Evolutionary conservation across 148 eudicot genomes (phyloP), one percentile per base, ranked within the genome.

Genomic region (Beta vulgaris): DNA sequence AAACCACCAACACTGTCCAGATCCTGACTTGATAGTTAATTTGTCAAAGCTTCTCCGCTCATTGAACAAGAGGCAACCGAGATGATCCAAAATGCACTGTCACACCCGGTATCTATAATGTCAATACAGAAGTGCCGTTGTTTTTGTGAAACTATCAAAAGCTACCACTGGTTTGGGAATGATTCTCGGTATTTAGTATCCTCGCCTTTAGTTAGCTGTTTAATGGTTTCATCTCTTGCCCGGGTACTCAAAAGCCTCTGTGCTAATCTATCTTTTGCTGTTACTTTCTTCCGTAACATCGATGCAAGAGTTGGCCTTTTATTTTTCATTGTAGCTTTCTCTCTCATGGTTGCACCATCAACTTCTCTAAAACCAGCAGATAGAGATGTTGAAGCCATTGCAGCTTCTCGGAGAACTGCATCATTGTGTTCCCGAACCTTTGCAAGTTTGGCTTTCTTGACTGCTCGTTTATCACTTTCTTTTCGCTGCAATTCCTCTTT

Each of bases 231-330:
- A 77, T 91, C 89, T 76, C 84, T 82, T 14, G 82, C 90, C 31
- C 84, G 88, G 51, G 83, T 39, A 72, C 73, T 88, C 82, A 86
- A 75, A 7, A 95, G 85, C 85, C 86, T 92, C 78, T 84, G 88
- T 76, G 88, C 87, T 74, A 92, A 81, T 82, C 98, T 84, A 82
- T 87, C 92, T 80, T 89, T 94, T 3, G 90, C 36, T 26, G 92
- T 90, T 59, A 84, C 97, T 84, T 92, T 94, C 91, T 84, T 90
- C 48, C 83, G 86, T 84, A 94, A 77, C 98, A 94, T 94, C n/a
- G 97, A 88, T 48, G 97, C 91, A 40, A 94, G 89, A 19, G 91
- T 87, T 16, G 81, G 80, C 81, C 83, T 90, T 82, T 91, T 86
- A 71, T 57, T 84, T 62, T 79, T 86, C 16, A 42, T 11, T 25